Percentiles rank a stretch among this genome's conserved stretches.
phyloP scores from a whole-genome alignment of 139 green algal species.

The Chlamydomonas sp. region DNA sequence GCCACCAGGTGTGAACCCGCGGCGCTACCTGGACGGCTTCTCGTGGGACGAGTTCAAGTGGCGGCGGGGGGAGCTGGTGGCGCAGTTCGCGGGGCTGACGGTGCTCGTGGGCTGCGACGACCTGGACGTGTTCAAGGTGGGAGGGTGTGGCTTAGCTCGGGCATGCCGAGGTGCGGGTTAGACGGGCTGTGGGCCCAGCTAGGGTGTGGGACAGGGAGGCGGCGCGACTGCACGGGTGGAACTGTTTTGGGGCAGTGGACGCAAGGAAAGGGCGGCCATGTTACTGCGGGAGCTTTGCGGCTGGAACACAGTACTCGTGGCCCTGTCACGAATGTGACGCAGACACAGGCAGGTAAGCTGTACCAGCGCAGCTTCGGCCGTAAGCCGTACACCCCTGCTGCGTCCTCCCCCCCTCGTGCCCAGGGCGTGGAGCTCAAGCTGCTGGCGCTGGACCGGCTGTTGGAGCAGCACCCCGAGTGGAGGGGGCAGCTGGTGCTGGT shows the following conservation, averaged over 20 bases:
- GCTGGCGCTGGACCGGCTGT: conserved; percentile 84
- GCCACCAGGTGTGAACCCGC: conserved; percentile 83
- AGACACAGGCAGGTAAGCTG: no score
- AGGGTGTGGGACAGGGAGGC: no score
- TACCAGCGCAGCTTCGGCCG: no score
- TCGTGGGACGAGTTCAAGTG: conserved; percentile 90
- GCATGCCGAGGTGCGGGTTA: conserved; percentile 66
- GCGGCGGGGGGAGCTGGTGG: conserved; percentile 89
- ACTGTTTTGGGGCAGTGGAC: neutral
- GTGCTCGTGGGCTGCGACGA: conserved; percentile 95
- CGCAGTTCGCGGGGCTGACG: conserved; percentile 68
- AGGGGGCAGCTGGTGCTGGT: conserved; percentile 86
- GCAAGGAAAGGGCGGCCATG: no score
- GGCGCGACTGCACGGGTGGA: neutral
- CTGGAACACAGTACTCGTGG: neutral
- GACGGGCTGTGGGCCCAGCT: no score
- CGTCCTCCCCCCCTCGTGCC: neutral
- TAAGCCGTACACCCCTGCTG: neutral
- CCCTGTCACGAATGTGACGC: no score
- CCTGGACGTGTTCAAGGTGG: conserved; percentile 96
- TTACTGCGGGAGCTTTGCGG: neutral
- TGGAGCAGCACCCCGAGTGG: conserved; percentile 92
- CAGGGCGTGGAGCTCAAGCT: conserved; percentile 77
- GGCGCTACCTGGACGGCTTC: conserved; percentile 84
- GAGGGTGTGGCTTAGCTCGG: conserved; percentile 70